Percentiles rank a stretch among this genome's conserved stretches.
These are phyloP conservation scores for Tritrichomonas musculus DNA, from an alignment of 208 protist species.

Conservation along the genomic window DNA sequence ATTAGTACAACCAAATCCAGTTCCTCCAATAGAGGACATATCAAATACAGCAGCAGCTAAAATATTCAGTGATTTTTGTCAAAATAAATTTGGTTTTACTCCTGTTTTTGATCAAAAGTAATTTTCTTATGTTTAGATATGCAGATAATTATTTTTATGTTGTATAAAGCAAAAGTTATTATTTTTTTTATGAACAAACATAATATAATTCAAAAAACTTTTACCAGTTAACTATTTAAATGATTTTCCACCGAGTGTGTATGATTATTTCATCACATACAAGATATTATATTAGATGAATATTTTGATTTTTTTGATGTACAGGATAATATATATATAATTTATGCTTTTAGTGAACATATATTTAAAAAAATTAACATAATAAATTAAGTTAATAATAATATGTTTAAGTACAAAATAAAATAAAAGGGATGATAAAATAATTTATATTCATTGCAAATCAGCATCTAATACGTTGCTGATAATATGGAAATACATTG, in stretches of 20 bases:
- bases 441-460: no score
- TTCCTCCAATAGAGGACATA: neutral
- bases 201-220: neutral
- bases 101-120: neutral
- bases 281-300: neutral
- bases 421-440: no score
- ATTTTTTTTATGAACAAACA: neutral
- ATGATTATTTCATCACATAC: neutral
- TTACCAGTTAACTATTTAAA: neutral
- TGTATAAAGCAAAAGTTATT: neutral
- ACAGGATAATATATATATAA: no score
- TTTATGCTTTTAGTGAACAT: no score
- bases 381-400: no score
- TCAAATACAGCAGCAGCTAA: neutral
- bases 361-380: no score
- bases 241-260: neutral
- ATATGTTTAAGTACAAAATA: no score
- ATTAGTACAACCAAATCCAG: neutral
- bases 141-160: neutral
- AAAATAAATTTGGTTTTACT: slow-evolving; percentile 23
- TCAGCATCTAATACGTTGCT: no score
- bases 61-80: slow-evolving; percentile 12
- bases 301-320: no score
- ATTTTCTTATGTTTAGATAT: neutral
- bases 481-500: neutral